phyloP scores from a whole-genome alignment of 371 early-diverging fungal genomes.

The Blakeslea trispora region DNA sequence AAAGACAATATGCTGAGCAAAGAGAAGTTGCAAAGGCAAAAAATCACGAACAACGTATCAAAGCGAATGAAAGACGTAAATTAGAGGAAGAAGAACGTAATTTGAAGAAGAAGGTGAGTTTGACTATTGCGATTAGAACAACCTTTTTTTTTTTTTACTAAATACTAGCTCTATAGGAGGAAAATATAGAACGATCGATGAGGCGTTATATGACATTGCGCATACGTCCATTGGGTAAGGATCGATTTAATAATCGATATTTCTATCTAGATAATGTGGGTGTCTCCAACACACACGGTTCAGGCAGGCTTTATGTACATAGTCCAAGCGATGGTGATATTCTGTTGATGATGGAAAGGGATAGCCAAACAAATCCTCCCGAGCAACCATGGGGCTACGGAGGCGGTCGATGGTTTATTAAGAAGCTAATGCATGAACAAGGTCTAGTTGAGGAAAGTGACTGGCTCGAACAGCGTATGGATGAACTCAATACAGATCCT shows the following conservation, averaged over 20 bases:
- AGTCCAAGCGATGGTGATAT: conserved; percentile 58
- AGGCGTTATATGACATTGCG: conserved; percentile 65
- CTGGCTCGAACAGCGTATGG: conserved; percentile 42
- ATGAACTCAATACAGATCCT: conserved; percentile 12
- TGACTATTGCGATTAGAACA: too few species aligned
- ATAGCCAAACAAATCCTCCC: conserved; percentile 21
- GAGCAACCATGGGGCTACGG: conserved; percentile 46
- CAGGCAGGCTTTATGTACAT: conserved; percentile 68
- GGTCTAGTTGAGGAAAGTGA: conserved; percentile 42
- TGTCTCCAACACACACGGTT: conserved; percentile 56
- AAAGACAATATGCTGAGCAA: conserved; percentile 41
- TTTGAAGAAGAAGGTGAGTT: conserved; percentile 44
- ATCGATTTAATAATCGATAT: conserved; percentile 85
- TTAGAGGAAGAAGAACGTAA: conserved; percentile 54
- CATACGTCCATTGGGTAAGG: conserved; percentile 74
- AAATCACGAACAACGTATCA: conserved; percentile 47
- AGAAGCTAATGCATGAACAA: conserved; percentile 46
- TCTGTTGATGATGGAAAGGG: conserved; percentile 48
- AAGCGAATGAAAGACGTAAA: conserved; percentile 50
- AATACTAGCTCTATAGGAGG: conserved; percentile 36
- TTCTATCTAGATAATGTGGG: conserved; percentile 82
- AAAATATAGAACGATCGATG: conserved; percentile 66
- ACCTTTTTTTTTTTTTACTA: not conserved
- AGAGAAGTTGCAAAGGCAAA: conserved; percentile 49
- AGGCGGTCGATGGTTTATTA: conserved; percentile 42